Base-by-base conservation (phyloP, 345 rosid species). In the Atalantia buxifolia region DNA sequence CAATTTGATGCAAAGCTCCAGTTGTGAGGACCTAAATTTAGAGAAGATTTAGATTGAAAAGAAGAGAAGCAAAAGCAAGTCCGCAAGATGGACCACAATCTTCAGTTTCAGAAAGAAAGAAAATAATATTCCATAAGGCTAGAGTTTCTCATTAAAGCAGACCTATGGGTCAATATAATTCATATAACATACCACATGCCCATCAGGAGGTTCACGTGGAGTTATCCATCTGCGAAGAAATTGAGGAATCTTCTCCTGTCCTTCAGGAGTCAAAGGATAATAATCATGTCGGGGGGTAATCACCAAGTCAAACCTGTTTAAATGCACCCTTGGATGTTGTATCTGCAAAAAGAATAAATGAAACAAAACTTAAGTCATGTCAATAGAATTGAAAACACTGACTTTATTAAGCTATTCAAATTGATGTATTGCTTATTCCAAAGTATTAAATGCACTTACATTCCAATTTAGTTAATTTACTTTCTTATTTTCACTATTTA, bases 301-400 rank as follows among this genome's bases (percentile, higher is more conserved):
- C 81, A 96, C 97, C 90, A 96, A 78, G 84, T 96, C 99, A 89
- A 96, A 96, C 86, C 97, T 91, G 79, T 88, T 86, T 84, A 94
- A 83, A 21, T 83, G 88, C n/a, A 89, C 81, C 91, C 98, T 89
- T 19, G 99, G 99, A 87, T 92, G 99, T 85, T 94, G 95, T 69
- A 96, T 90, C 99, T 96, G 88, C 82, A 86, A 71, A 66, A 53
- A 8, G 59, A 45, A 45, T 63, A 75, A 75, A 25, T 13, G 30
- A 5, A 42, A 19, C 35, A 53, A 63, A 75, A 63, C 24, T 25
- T 63, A 30, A 75, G 70, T 21, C 25, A 22, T 63, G 40, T 12
- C 55, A 4, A 13, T 7, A 63, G 60, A 75, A 61, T 42, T 63
- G 9, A 27, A 74, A 55, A 74, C 31, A 74, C 19, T 62, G 27